Base-by-base conservation (phyloP, 73 alveolate species). In the Stentor roeselii region DNA sequence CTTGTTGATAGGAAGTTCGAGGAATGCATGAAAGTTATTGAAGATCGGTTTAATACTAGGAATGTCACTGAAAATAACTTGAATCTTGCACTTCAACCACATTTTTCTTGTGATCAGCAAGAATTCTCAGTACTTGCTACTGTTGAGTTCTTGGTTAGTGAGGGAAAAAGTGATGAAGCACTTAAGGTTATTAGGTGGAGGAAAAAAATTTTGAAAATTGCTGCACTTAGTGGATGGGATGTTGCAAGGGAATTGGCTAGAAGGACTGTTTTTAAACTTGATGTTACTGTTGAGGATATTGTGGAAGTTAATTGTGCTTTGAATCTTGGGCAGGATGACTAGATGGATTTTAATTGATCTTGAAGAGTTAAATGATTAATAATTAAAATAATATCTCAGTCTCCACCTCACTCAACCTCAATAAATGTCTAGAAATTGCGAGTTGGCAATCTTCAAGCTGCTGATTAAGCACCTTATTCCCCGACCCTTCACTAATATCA, bases 81-180 rank as follows among this genome's bases (percentile, higher is more conserved):
- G 34, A 40, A 67, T 27, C 27, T 21, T 21, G 80, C 34, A 21
- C 34, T 67, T 67, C 21, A 67, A 32, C 42, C 37, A 1, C 80
- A 67, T 2, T 27, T 14, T 67, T 67, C 80, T 67, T 67, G 80
- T 67, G 80, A 67, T 67, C 50, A 67, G 27, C 80, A 67, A 67
- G 80, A 67, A 67, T 67, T 67, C 34, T 21, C 37, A 30, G 37
- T 67, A 1, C 34, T 67, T 21, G 37, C 42, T 67, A 40, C 41
- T 2, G 34, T 67, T 21, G 80, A 67, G 37, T 67, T 67, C 34
- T 67, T 67, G 41, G 27, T 67, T 21, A 67, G 42, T 67, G 80
- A 67, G 42, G 37, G 34, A 15, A 67, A 67, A 40, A 21, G 21
- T 1, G 41, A 67, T 21, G 80, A 67, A 21, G 80, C 80, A 0